A percentile compares a stretch with the other conserved stretches of the same genome.
Conservation (phyloP, 306 rosid species). For the Mimosa bimucronata region DNA sequence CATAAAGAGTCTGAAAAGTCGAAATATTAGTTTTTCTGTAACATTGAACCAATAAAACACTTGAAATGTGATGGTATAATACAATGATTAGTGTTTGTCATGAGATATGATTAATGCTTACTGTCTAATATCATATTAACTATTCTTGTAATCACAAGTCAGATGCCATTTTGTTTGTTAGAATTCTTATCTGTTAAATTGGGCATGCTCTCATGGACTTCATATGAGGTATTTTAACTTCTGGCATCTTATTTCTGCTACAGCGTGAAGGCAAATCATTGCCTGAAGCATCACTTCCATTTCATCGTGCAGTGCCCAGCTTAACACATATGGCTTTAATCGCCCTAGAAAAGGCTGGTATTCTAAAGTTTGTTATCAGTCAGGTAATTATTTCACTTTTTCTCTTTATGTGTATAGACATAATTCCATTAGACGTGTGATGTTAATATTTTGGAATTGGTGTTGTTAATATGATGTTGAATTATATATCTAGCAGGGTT, state of each 20-base stretch:
- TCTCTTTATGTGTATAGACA: not conserved
- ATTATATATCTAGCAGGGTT: slow-evolving; percentile 5
- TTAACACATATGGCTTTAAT: slow-evolving; percentile 94
- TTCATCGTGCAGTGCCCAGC: slow-evolving; percentile 96
- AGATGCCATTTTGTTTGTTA: not conserved
- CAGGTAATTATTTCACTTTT: not conserved
- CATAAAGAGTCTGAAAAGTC: slow-evolving; percentile 1
- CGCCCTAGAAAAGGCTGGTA: slow-evolving; percentile 81
- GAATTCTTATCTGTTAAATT: slow-evolving; percentile 17
- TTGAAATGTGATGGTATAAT: not conserved
- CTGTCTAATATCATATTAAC: not conserved
- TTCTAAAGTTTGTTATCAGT: slow-evolving; percentile 82
- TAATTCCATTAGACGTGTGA: not conserved
- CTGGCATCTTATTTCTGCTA: slow-evolving; percentile 30
- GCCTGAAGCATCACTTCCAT: slow-evolving; percentile 96
- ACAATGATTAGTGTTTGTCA: not conserved
- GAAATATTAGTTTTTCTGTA: slow-evolving; percentile 23
- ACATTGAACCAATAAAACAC: not conserved
- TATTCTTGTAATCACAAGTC: not conserved
- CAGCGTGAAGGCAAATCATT: slow-evolving; percentile 98
- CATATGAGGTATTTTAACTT: slow-evolving; percentile 30
- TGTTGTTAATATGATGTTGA: not conserved
- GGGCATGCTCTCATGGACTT: slow-evolving; percentile 23
- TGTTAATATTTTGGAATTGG: not conserved
- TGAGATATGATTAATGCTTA: not conserved